Percentiles rank a stretch among this genome's conserved stretches.
Evolutionary conservation across 2,329 filamentous ascomycete genomes (phyloP).

Genomic region (Xylariomycetidae sp.): DNA sequence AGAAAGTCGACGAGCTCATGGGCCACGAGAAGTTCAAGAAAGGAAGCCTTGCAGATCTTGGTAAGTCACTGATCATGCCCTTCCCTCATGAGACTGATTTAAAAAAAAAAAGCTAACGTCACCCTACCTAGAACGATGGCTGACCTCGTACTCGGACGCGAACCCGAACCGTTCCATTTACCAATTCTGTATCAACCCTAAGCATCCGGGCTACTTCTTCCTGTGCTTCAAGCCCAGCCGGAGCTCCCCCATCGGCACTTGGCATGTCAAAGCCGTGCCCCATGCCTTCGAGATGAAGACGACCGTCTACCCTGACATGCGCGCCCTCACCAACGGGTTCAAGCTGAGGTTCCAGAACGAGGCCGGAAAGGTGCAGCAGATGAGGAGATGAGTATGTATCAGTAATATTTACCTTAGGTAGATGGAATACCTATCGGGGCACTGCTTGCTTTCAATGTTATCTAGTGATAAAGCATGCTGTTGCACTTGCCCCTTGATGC

Average conservation of each 20-base stretch:
- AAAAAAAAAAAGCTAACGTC: constrained; percentile 14
- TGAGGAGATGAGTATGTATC: constrained; percentile 19
- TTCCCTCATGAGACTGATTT: neutral
- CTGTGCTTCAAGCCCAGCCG: constrained; percentile 93
- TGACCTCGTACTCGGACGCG: constrained; percentile 91
- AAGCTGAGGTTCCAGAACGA: constrained; percentile 71
- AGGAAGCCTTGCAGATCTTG: constrained; percentile 73
- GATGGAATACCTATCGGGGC: too few relatives aligned
- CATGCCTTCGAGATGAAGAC: constrained; percentile 89
- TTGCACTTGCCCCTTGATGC: too few relatives aligned
- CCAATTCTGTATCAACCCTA: constrained; percentile 89
- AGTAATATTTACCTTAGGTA: too few relatives aligned
- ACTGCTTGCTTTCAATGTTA: too few relatives aligned
- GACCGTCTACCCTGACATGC: constrained; percentile 89
- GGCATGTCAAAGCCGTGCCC: constrained; percentile 86
- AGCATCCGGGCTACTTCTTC: constrained; percentile 90
- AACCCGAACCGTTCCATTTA: constrained; percentile 93
- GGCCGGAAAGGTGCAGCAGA: constrained; percentile 56
- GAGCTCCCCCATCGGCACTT: constrained; percentile 66
- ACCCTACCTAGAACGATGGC: constrained; percentile 75
- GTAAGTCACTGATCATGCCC: constrained; percentile 52
- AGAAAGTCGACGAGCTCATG: constrained; percentile 96
- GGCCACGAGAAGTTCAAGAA: constrained; percentile 90
- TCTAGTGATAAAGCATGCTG: too few relatives aligned
- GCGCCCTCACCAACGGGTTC: constrained; percentile 93